phyloP scores from a whole-genome alignment of 108 stramenopile genomes.

The Skeletonema potamos region DNA sequence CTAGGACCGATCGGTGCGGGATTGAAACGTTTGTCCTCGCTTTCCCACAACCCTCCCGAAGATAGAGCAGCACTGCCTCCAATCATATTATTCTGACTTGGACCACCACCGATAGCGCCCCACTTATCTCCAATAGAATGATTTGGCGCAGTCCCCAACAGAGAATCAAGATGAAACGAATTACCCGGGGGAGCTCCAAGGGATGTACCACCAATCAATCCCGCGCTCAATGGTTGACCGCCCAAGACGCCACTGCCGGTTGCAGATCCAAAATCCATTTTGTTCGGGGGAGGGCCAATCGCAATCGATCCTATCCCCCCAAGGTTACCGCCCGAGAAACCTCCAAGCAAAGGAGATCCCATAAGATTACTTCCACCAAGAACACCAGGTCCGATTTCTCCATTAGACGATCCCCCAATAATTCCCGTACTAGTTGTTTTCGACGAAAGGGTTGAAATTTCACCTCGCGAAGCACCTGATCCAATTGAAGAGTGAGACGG shows the following conservation, averaged over 20 bases:
- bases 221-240: slow-evolving; percentile 39
- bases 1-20: slow-evolving; percentile 45
- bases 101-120: slow-evolving; percentile 45
- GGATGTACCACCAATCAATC: slow-evolving; percentile 42
- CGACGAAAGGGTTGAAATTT: slow-evolving; percentile 8
- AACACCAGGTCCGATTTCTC: slow-evolving; percentile 5
- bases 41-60: slow-evolving; percentile 28
- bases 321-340: slow-evolving; percentile 16
- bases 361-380: slow-evolving; percentile 19
- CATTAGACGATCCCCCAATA: slow-evolving; percentile 10
- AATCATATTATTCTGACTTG: slow-evolving; percentile 43
- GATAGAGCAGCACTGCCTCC: slow-evolving; percentile 22
- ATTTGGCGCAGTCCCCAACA: slow-evolving; percentile 10
- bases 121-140: slow-evolving; percentile 32
- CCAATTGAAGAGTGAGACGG: slow-evolving; percentile 35
- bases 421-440: slow-evolving; percentile 3
- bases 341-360: slow-evolving; percentile 35
- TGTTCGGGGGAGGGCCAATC: slow-evolving; percentile 18
- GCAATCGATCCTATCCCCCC: slow-evolving; percentile 46
- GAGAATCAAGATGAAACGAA: slow-evolving; percentile 22
- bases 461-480: slow-evolving; percentile 20
- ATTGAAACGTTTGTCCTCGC: slow-evolving; percentile 5
- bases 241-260: slow-evolving; percentile 38
- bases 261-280: slow-evolving; percentile 44
- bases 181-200: slow-evolving; percentile 23